Evolutionary conservation across 345 rosid species (phyloP), one percentile per base, ranked within the genome.

Genomic region (Populus ilicifolia): DNA sequence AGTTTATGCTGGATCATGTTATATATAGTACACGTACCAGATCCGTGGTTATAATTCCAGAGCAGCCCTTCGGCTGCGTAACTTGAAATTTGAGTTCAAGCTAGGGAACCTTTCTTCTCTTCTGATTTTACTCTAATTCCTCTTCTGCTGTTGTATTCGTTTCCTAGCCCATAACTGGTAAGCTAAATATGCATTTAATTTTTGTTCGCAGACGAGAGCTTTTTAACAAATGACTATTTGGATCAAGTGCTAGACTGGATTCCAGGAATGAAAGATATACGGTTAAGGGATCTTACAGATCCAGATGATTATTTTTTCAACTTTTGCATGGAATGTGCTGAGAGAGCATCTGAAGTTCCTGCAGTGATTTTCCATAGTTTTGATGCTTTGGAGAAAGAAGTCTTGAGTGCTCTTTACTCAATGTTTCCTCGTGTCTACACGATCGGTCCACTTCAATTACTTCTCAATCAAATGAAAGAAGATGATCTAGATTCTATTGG

Each of bases 311-410:
- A 12, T 56, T 0, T 18, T 4, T 59, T 73, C 17, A 73, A 9
- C 21, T 35, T 14, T 43, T 16, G 6, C 68, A 2, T 4, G 33
- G 5, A 18, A 18, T 46, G 56, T 27, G 21, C 38, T 8, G 16
- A 2, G 16, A 74, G 46, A 25, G 30, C 59, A 2, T 23, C 12
- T 46, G 29, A 64, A 64, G 77, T 43, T 20, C 17, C 35, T 17
- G 77, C 59, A n/a, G 1, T 74, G 1, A 74, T 74, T 29, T 69
- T 74, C 41, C 67, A 64, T 56, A 64, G 70, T 27, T 74, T 74
- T 13, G 77, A 74, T 74, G 44, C 33, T 2, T 48, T 74, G 8
- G 77, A 74, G 8, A 41, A 64, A 13, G 70, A 74, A 20, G 29
- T 74, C 18, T 16, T 74, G n/a, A 17, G 10, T 27, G 38, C 30